Base-by-base conservation (phyloP, 306 rosid species). In the Elaeagnus macrophylla region DNA sequence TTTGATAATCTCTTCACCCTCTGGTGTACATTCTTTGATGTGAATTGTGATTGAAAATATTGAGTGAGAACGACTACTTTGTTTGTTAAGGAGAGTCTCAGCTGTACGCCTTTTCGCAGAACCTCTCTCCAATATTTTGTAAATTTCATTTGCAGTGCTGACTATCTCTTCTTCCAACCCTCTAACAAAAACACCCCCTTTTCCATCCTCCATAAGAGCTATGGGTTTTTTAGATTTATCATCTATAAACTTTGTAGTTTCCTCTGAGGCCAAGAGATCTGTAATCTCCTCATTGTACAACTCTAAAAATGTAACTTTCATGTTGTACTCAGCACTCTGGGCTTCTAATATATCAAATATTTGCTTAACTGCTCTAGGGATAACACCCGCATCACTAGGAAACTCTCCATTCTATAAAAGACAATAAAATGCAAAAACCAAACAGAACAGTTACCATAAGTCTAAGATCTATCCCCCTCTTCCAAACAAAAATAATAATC, bases 111-210 rank as follows among this genome's bases (percentile, higher is more conserved):
- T 81, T 60, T 88, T 93, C 7, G 99, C 95, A 10, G 99, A 93
- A 57, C 99, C 96, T 74, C 79, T 83, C 79, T 93, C 99, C 77
- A 93, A 76, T 72, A 93, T 93, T 79, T 93, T 88, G 77, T 93
- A 93, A 64, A 93, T 93, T 75, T 93, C 99, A 77, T 88, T 80
- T 5, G 99, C 99, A 44, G 95, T 84, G 75, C 95, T 84, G 55
- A 93, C 99, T 48, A 93, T 93, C 86, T 93, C 99, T 84, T 93
- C 99, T 76, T 93, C 99, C 78, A 93, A 74, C 8, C 99, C 99
- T 70, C 96, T 75, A 38, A 93, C 99, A 60, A 93, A 85, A 52
- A 93, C 99, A 47, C 99, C 99, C 46, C 99, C 99, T 67, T 75
- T 93, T 53, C 99, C 99, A 61, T 93, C 99, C 71, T 93, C 99